phyloP scores from a whole-genome alignment of 2,329 filamentous ascomycete genomes.

The Penicillium sp. region DNA sequence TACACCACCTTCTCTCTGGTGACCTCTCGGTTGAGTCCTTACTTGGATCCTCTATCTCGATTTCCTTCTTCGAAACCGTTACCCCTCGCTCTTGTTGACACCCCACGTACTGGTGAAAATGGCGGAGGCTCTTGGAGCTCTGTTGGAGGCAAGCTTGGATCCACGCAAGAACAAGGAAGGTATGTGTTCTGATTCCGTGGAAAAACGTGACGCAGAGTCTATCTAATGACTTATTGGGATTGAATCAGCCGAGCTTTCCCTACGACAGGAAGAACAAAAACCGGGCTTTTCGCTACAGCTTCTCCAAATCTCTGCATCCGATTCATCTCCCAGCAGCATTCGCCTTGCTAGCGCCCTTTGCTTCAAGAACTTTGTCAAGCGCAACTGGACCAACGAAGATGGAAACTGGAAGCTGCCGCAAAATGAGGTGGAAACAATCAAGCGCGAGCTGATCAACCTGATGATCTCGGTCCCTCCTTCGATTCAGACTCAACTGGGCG shows the following conservation, averaged over 20 bases:
- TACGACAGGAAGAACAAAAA: conserved; percentile 79
- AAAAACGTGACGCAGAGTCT: not conserved
- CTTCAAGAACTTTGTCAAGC: conserved; percentile 98
- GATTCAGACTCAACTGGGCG: conserved; percentile 91
- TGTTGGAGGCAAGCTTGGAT: conserved; percentile 90
- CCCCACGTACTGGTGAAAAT: conserved; percentile 53
- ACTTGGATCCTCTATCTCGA: not conserved
- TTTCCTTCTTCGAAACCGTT: conserved; percentile 18
- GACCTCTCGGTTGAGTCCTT: not conserved
- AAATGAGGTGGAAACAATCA: conserved; percentile 87
- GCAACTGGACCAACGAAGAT: conserved; percentile 95
- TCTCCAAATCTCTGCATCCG: conserved; percentile 85
- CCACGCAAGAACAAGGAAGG: conserved; percentile 88
- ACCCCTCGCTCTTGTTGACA: conserved; percentile 31
- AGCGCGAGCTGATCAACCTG: conserved; percentile 90
- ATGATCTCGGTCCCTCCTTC: conserved; percentile 91
- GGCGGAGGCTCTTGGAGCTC: conserved; percentile 65
- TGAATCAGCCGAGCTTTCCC: conserved; percentile 74
- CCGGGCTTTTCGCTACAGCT: conserved; percentile 86
- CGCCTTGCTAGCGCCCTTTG: conserved; percentile 86
- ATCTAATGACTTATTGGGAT: conserved; percentile 7
- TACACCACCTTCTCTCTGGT: conserved; percentile 7
- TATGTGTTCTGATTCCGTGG: conserved; percentile 48
- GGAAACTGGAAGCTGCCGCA: conserved; percentile 86
- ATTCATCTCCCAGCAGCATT: conserved; percentile 74